phyloP scores from a whole-genome alignment of 2,329 filamentous ascomycete genomes.

The Xylaria hypoxylon region DNA sequence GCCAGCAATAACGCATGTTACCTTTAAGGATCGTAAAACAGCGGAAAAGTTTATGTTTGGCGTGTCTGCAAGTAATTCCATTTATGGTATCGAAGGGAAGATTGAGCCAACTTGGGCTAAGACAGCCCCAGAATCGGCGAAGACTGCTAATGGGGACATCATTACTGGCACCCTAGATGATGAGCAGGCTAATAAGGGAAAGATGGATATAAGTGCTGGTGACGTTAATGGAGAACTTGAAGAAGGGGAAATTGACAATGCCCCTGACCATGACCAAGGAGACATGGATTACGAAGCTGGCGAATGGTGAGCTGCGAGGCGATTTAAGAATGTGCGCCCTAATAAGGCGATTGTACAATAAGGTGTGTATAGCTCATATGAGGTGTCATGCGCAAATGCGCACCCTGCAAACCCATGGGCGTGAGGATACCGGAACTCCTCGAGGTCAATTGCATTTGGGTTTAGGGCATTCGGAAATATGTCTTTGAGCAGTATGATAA shows the following conservation, averaged over 20 bases:
- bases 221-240: conserved; percentile 41
- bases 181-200: conserved; percentile 41
- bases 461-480: background rate
- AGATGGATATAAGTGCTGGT: conserved; percentile 38
- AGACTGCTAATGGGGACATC: conserved; percentile 39
- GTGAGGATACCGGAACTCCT: background rate
- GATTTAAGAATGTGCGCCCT: background rate
- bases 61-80: conserved; percentile 60
- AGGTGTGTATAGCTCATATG: background rate
- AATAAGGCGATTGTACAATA: conserved; percentile 7
- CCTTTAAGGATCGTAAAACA: conserved; percentile 75
- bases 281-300: conserved; percentile 53
- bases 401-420: background rate
- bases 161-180: conserved; percentile 43
- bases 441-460: background rate
- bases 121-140: conserved; percentile 43
- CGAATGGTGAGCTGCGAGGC: conserved; percentile 33
- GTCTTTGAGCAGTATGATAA: background rate
- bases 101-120: conserved; percentile 74
- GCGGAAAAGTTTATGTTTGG: conserved; percentile 77
- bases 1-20: conserved; percentile 63
- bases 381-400: background rate
- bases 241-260: conserved; percentile 46
- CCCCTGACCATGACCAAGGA: conserved; percentile 43
- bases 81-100: conserved; percentile 71